Evolutionary conservation across 768 basidiomycete species (phyloP), one percentile per base, ranked within the genome.

Genomic region (Pleurotus tuber-regium): DNA sequence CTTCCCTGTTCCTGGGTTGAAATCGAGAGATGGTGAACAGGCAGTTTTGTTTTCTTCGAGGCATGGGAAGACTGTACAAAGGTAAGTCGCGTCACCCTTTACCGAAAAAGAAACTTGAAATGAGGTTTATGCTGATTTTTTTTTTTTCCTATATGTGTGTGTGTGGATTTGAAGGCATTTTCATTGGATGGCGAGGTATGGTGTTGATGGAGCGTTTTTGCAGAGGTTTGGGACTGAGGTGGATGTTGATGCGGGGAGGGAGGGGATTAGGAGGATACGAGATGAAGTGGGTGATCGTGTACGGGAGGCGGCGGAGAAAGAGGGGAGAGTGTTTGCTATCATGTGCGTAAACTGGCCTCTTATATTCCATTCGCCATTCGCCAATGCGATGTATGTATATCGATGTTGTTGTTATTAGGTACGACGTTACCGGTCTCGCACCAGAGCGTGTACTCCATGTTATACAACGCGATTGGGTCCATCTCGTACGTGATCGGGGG

Each of bases 141-240:
- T 24, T 29, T 50, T 23, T 19, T 44, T 54, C 35, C 19, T 26
- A 40, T 43, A 14, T 52, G 11, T 21, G n/a, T 7, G 24, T 52
- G 40, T n/a, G n/a, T n/a, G n/a, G n/a, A n/a, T n/a, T n/a, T 43
- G 54, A 40, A 77, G 83, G 30, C 88, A 90, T 62, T 89, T 89
- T 63, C 77, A 79, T 57, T 89, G 87, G 89, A 92, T 93, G 91
- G 87, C 88, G 4, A 70, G 80, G 57, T 84, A 89, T 56, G 83
- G 84, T 39, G 79, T 93, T 31, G 87, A 92, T 54, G 91, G 90
- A 10, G 88, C 79, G 1, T 91, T 92, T 63, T 63, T 92, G 16
- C 90, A 92, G 64, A 82, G 91, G 2, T 92, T 91, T 61, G 78
- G 78, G 1, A 77, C 81, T 2, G 78, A 89, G 60, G 83, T 81